Conservation (phyloP, 176 grass and related monocot species). For the Aegilops speltoides region DNA sequence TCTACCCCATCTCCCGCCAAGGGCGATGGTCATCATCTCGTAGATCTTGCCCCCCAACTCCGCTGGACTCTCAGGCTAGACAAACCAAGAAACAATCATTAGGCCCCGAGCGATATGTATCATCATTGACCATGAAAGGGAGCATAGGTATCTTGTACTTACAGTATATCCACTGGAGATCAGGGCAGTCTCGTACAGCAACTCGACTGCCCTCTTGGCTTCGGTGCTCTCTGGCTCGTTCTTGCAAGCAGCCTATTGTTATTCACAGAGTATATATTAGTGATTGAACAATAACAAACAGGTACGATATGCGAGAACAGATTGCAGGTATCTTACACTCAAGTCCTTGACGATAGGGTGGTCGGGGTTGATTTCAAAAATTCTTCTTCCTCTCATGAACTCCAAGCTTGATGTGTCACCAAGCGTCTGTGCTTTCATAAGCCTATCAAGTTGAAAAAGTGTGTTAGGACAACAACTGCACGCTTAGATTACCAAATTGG, state of each 20-base stretch:
- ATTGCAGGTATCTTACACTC: slow-evolving; percentile 17
- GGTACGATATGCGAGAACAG: not conserved
- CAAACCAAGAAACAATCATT: not conserved
- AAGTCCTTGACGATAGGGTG: slow-evolving; percentile 92
- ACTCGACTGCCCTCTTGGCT: slow-evolving; percentile 83
- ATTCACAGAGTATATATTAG: not conserved
- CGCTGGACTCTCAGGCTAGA: slow-evolving; percentile 78
- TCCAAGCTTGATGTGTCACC: slow-evolving; percentile 92
- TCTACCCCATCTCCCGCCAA: slow-evolving; percentile 95
- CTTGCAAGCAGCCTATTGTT: slow-evolving; percentile 77
- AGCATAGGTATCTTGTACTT: slow-evolving; percentile 24
- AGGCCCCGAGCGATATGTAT: not conserved
- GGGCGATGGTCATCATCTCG: slow-evolving; percentile 91
- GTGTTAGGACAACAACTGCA: slow-evolving; percentile 12
- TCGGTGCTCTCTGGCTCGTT: slow-evolving; percentile 79
- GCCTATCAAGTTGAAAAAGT: slow-evolving; percentile 36
- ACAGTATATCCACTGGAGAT: slow-evolving; percentile 99
- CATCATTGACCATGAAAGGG: not conserved
- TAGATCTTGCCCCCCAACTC: slow-evolving; percentile 97
- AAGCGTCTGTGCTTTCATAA: slow-evolving; percentile 99
- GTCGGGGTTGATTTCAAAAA: slow-evolving; percentile 86
- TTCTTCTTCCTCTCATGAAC: slow-evolving; percentile 94
- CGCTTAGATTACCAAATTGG: not conserved
- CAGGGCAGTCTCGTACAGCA: slow-evolving; percentile 89
- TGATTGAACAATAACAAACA: not conserved